Evolutionary conservation across 805 yeast species (phyloP).

Genomic region (Schizosaccharomyces lindneri): DNA sequence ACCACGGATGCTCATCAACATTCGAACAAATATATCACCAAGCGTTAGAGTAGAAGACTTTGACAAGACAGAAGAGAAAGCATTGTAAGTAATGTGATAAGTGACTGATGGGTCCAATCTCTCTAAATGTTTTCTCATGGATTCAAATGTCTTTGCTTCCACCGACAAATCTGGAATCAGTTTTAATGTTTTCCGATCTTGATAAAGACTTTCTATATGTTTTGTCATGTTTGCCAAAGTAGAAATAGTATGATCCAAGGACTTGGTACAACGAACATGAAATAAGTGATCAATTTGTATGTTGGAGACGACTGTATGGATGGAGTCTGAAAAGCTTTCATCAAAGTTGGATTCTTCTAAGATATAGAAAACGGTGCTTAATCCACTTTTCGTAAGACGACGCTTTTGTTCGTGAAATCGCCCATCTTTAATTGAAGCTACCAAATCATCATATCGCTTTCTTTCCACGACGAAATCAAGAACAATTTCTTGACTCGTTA

Average conservation of each 20-base stretch:
- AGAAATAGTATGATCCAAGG: constrained; percentile 48
- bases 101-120: constrained; percentile 4
- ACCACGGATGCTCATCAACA: constrained; percentile 63
- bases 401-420: constrained; percentile 69
- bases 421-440: constrained; percentile 62
- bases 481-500: constrained; percentile 35
- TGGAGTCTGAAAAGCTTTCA: constrained; percentile 23
- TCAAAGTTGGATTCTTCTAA: constrained; percentile 39
- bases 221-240: constrained; percentile 29
- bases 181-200: constrained; percentile 13
- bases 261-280: constrained; percentile 39
- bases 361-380: constrained; percentile 44
- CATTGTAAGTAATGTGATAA: constrained; percentile 22
- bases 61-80: constrained; percentile 42
- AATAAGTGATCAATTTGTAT: constrained; percentile 43
- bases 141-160: constrained; percentile 5
- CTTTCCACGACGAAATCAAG: constrained; percentile 73
- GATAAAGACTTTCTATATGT: constrained; percentile 19
- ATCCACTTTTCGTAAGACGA: constrained; percentile 44
- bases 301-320: constrained; percentile 53
- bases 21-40: constrained; percentile 45
- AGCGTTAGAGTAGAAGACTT: constrained; percentile 49
- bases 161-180: constrained; percentile 17
- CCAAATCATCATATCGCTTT: constrained; percentile 69
- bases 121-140: constrained; percentile 4